Percentiles rank a stretch among this genome's conserved stretches.
phyloP scores from a whole-genome alignment of 495 filamentous ascomycete genomes.

The Hypoxylon crocopeplum region DNA sequence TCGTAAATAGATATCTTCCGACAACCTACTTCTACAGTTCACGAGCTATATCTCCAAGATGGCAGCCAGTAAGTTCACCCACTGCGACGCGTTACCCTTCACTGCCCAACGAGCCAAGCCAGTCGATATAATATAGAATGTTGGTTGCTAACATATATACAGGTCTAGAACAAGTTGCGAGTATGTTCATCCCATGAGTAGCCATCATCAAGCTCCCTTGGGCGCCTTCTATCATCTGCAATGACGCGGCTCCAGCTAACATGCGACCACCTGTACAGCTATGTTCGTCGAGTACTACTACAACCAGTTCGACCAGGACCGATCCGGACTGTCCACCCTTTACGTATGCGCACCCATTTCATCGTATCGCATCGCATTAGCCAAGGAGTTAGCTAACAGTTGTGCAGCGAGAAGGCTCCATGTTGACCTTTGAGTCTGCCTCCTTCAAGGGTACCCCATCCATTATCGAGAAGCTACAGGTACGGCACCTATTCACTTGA shows the following conservation, averaged over 20 bases:
- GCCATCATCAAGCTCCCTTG: constrained; percentile 3
- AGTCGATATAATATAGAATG: neutral
- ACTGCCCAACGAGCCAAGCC: constrained; percentile 1
- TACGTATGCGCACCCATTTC: constrained; percentile 59
- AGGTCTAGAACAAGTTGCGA: constrained; percentile 36
- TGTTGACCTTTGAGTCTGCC: constrained; percentile 87
- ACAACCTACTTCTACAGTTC: neutral
- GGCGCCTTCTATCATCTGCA: neutral
- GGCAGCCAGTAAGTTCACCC: constrained; percentile 19
- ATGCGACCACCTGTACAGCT: constrained; percentile 54
- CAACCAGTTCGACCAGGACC: constrained; percentile 76
- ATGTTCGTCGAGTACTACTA: constrained; percentile 92
- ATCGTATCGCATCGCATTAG: too few species aligned
- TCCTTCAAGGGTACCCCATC: constrained; percentile 61
- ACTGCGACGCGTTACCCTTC: constrained; percentile 14
- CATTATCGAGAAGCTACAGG: constrained; percentile 81
- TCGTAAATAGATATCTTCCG: neutral
- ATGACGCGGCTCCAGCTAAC: constrained; percentile 27
- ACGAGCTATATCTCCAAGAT: constrained; percentile 13
- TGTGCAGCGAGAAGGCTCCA: constrained; percentile 77
- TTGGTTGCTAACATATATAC: constrained; percentile 12
- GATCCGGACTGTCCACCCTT: constrained; percentile 66
- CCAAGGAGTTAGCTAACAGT: constrained; percentile 8
- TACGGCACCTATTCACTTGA: constrained; percentile 45
- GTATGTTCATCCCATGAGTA: constrained; percentile 31